Evolutionary conservation across 768 basidiomycete species (phyloP), one percentile per base, ranked within the genome.

Genomic region (Cystobasidium tubakii): DNA sequence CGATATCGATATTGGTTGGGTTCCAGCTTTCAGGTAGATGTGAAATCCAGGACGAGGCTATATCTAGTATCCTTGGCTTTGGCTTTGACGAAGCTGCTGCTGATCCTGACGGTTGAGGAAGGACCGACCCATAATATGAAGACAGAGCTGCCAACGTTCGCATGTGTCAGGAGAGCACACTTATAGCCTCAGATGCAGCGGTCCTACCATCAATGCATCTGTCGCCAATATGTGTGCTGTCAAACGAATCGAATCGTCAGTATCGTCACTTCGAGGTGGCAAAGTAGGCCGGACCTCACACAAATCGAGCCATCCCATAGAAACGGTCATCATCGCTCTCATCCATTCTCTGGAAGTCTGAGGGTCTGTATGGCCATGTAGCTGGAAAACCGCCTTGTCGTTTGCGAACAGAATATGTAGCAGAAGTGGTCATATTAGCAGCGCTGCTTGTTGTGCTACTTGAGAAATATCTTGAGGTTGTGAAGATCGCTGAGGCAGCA

Each of bases 1-100:
- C 31, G 29, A 71, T 34, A 3, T 71, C 33, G 9, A 21, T 23
- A 29, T 33, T 57, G 4, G 10, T 39, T 9, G 69, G 7, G 19
- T 25, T n/a, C 69, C 69, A 57, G n/a, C 39, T 31, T 62, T 71
- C 54, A 12, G 69, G 69, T 53, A 71, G 36, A 44, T 71, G 69
- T n/a, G 69, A 71, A 19, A 71, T 71, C 69, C 69, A 71, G 23
- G 36, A 42, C 19, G 69, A 71, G 1, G 69, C 69, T 34, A 71
- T n/a, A 31, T 71, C 69, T 10, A 71, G 29, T 6, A 71, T 36
- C 10, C 69, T 54, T 9, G 69, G 69, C 55, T 71, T 71, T 6
- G 19, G 7, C 4, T 4, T 44, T 27, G 36, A 39, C 3, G 50
- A 39, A 6, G 39, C 39, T 39, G 39, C 7, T 39, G 39, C 39